A percentile compares a stretch with the other conserved stretches of the same genome.
Conservation (phyloP, 148 eudicot genomes). For the Linanthus parryae region DNA sequence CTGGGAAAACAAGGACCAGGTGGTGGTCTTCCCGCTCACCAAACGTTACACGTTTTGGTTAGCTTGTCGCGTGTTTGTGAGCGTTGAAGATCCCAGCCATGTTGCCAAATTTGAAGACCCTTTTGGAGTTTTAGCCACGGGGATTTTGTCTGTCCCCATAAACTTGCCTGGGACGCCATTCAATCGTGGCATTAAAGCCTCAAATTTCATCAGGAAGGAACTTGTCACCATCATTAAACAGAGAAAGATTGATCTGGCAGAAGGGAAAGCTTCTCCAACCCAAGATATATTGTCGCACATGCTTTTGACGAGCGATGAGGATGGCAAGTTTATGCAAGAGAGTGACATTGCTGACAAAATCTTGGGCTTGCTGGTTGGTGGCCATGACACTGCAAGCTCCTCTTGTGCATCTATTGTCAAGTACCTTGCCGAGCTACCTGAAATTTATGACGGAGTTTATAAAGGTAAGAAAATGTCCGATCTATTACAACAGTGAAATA, state of each 20-base stretch:
- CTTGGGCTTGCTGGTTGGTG: conserved; percentile 35
- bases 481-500: no score
- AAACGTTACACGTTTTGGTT: conserved; percentile 42
- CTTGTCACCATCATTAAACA: conserved; percentile 24
- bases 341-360: conserved; percentile 38
- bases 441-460: conserved; percentile 35
- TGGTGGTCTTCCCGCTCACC: conserved; percentile 29
- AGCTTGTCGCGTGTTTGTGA: conserved; percentile 34
- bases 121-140: conserved; percentile 24
- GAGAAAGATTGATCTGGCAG: conserved; percentile 30
- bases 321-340: conserved; percentile 37
- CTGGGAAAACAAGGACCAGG: conserved; percentile 40
- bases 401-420: conserved; percentile 39
- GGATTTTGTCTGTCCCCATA: conserved; percentile 31
- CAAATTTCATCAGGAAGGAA: conserved; percentile 22
- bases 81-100: conserved; percentile 28
- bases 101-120: conserved; percentile 26
- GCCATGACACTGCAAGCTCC: conserved; percentile 47
- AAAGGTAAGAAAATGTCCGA: conserved; percentile 31
- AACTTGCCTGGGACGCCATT: conserved; percentile 42
- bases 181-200: conserved; percentile 27
- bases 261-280: conserved; percentile 26
- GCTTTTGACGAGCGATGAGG: conserved; percentile 34
- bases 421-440: conserved; percentile 41
- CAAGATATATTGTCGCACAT: conserved; percentile 47